Percentiles rank a stretch among this genome's conserved stretches.
Evolutionary conservation across 2,329 filamentous ascomycete genomes (phyloP).

Genomic region (Conoideocrella luteorostrata): DNA sequence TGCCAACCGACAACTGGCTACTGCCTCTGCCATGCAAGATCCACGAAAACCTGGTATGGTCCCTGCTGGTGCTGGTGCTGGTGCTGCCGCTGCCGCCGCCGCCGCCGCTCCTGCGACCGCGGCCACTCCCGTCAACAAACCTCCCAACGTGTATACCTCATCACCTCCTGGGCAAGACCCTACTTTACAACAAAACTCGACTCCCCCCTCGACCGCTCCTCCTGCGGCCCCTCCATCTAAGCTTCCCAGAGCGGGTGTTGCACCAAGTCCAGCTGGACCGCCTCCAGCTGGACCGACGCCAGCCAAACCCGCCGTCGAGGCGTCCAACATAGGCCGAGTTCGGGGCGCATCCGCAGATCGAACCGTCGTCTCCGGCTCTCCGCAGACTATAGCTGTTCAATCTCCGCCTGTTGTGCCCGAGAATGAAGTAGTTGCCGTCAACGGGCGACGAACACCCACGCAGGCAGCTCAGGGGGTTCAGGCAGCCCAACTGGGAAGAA

Average conservation of each 20-base stretch:
- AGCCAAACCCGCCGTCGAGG: conserved; percentile 37
- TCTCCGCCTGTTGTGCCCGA: conserved; percentile 33
- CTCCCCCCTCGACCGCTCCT: conserved; percentile 10
- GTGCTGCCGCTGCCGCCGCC: neutral
- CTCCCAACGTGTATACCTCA: conserved; percentile 35
- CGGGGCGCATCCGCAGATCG: conserved; percentile 46
- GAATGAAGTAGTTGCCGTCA: conserved; percentile 45
- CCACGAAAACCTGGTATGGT: conserved; percentile 2
- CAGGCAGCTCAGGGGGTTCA: conserved; percentile 38
- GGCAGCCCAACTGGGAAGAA: conserved; percentile 40
- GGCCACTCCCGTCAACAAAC: conserved; percentile 25
- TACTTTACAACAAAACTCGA: conserved; percentile 25
- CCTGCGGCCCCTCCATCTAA: conserved; percentile 27
- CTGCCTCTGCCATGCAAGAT: conserved; percentile 13
- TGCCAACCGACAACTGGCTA: conserved; percentile 28
- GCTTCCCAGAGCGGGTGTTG: conserved; percentile 23
- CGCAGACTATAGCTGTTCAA: conserved; percentile 16
- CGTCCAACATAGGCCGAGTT: conserved; percentile 34
- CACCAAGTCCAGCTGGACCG: conserved; percentile 38
- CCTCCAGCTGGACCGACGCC: conserved; percentile 50
- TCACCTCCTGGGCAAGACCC: conserved; percentile 32
- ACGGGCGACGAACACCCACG: conserved; percentile 60
- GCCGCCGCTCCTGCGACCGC: neutral
- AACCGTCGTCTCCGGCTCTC: conserved; percentile 29
- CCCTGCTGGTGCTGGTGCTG: neutral